Evolutionary conservation across 345 rosid genomes (phyloP).

Genomic region (Eucalyptus polyanthemos): DNA sequence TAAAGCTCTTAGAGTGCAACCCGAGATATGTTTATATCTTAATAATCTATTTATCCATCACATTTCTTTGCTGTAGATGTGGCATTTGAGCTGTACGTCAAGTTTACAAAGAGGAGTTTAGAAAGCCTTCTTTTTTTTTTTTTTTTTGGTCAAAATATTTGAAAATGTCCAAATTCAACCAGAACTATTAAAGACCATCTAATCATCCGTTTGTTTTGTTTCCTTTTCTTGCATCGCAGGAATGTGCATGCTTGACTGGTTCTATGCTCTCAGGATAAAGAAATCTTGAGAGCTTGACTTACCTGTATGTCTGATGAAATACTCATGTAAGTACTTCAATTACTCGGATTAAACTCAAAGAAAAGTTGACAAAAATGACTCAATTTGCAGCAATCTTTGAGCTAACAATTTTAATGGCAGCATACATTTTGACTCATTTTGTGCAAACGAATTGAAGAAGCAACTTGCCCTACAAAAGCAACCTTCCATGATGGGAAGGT

Average conservation of each 20-base stretch:
- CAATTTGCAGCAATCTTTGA: conserved; percentile 49
- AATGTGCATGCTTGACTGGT: no score
- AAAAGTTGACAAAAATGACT: no score
- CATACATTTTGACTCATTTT: conserved; percentile 27
- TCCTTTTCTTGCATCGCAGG: no score
- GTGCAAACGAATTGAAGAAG: conserved; percentile 45
- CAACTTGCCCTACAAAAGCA: conserved; percentile 54
- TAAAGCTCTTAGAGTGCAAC: background rate
- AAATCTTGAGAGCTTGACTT: conserved; percentile 50
- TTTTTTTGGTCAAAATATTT: no score
- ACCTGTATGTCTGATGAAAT: conserved; percentile 36
- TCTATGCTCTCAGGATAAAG: no score
- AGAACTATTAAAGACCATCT: no score
- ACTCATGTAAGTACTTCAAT: background rate
- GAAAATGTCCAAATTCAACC: no score
- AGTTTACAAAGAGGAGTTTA: background rate
- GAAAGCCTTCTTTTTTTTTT: no score
- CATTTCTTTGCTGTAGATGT: background rate
- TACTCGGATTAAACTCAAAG: background rate
- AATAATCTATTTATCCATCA: background rate
- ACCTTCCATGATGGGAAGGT: conserved; percentile 79
- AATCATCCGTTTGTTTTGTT: no score
- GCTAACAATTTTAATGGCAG: conserved; percentile 56
- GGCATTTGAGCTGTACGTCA: background rate
- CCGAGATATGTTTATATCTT: no score